Conservation (phyloP, 148 eudicot genomes). For the Polygonum maritimum region DNA sequence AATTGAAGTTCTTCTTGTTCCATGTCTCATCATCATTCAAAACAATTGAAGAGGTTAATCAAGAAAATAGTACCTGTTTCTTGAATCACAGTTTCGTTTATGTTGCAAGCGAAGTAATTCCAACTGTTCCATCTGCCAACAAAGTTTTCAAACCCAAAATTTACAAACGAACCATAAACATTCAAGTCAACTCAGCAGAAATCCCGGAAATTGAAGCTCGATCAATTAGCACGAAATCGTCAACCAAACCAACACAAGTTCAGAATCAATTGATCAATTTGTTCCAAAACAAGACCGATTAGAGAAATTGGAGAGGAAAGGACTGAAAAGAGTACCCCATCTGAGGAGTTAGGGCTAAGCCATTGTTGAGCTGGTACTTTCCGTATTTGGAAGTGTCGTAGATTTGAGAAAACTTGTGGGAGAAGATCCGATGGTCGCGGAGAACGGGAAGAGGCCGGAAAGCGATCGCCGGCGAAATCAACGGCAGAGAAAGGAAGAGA, state of each 20-base stretch:
- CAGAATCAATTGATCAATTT: neutral
- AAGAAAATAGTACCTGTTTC: slow-evolving; percentile 61
- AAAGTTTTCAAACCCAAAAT: neutral
- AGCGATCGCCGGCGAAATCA: slow-evolving; percentile 19
- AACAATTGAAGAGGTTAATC: neutral
- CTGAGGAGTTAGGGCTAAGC: slow-evolving; percentile 83
- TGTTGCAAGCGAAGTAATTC: slow-evolving; percentile 85
- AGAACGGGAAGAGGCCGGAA: slow-evolving; percentile 24
- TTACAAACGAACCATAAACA: neutral
- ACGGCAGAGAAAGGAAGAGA: slow-evolving; percentile 24
- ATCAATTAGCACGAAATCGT: too few relatives aligned
- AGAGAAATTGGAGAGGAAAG: neutral
- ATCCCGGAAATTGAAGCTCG: too few relatives aligned
- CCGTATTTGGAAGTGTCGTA: slow-evolving; percentile 70
- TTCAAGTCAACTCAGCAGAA: too few relatives aligned
- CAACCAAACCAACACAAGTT: neutral
- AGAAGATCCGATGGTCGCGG: slow-evolving; percentile 23
- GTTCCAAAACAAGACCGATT: neutral
- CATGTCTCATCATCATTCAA: neutral
- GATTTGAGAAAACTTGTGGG: slow-evolving; percentile 23
- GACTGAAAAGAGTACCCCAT: slow-evolving; percentile 48
- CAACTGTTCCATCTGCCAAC: slow-evolving; percentile 92
- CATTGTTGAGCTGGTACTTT: slow-evolving; percentile 57
- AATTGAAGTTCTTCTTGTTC: neutral
- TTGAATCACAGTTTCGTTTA: slow-evolving; percentile 73